Conservation (phyloP, 2,329 filamentous ascomycete species). For the Fusarium heterosporum region DNA sequence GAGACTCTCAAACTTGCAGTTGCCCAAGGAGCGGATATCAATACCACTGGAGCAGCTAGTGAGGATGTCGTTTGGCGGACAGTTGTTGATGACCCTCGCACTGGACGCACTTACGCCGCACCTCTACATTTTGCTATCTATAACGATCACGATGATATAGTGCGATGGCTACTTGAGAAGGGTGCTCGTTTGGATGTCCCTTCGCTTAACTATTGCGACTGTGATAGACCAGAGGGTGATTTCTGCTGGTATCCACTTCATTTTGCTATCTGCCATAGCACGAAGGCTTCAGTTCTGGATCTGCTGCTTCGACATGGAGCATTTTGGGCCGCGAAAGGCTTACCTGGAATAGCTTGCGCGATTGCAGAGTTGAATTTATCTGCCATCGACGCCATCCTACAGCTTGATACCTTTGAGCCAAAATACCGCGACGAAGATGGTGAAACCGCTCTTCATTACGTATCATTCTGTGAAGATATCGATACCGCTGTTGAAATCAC, state of each 20-base stretch:
- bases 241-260: conserved; percentile 15
- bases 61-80: background rate
- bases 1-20: conserved; percentile 7
- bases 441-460: background rate
- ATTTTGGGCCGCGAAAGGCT: background rate
- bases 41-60: background rate
- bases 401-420: background rate
- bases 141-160: conserved; percentile 5
- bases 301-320: conserved; percentile 8
- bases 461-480: background rate
- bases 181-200: conserved; percentile 1
- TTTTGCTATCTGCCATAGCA: conserved; percentile 1
- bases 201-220: background rate
- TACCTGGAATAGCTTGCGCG: conserved; percentile 1
- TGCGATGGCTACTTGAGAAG: conserved; percentile 18
- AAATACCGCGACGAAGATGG: background rate
- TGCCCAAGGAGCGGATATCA: conserved; percentile 9
- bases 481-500: background rate
- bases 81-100: background rate
- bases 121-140: conserved; percentile 11
- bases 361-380: background rate
- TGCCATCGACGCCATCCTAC: background rate
- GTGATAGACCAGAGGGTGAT: background rate
- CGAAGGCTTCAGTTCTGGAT: background rate
- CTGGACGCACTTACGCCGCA: background rate